Conservation (phyloP, 352 stramenopile species). For the Phytophthora cactorum region DNA sequence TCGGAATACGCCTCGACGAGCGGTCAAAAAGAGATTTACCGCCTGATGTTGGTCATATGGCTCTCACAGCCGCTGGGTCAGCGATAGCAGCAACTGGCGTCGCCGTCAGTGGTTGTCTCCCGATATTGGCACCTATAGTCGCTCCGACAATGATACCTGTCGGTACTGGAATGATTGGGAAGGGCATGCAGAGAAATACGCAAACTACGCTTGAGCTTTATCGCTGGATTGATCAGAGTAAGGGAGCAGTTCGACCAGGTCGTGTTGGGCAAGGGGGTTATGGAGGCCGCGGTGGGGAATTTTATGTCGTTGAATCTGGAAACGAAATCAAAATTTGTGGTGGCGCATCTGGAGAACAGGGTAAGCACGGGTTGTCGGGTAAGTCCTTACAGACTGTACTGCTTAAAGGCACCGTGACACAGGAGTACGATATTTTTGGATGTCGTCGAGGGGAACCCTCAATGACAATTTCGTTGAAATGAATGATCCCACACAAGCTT, state of each 20-base stretch:
- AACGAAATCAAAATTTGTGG: background rate
- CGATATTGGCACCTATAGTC: conserved; percentile 2
- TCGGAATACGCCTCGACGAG: background rate
- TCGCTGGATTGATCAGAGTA: background rate
- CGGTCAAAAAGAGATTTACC: background rate
- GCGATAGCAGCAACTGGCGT: conserved; percentile 3
- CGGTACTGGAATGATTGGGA: conserved; percentile 4
- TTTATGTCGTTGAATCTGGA: conserved; percentile 4
- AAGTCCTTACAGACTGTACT: background rate
- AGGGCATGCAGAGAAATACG: conserved; percentile 1
- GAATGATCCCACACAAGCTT: background rate
- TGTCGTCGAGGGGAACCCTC: conserved; percentile 2
- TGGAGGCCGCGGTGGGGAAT: conserved; percentile 1
- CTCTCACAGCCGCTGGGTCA: background rate
- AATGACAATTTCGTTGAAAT: background rate
- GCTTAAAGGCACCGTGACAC: background rate
- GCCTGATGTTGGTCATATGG: background rate
- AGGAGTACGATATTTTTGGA: conserved; percentile 9
- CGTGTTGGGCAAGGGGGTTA: background rate
- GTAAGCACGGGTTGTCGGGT: background rate
- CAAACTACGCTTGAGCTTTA: background rate
- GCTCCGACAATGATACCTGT: conserved; percentile 7
- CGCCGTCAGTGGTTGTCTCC: conserved; percentile 3
- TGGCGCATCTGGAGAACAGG: background rate
- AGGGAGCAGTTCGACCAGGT: background rate